phyloP scores from a whole-genome alignment of 768 basidiomycete genomes.

The Boletellus ananiceps region DNA sequence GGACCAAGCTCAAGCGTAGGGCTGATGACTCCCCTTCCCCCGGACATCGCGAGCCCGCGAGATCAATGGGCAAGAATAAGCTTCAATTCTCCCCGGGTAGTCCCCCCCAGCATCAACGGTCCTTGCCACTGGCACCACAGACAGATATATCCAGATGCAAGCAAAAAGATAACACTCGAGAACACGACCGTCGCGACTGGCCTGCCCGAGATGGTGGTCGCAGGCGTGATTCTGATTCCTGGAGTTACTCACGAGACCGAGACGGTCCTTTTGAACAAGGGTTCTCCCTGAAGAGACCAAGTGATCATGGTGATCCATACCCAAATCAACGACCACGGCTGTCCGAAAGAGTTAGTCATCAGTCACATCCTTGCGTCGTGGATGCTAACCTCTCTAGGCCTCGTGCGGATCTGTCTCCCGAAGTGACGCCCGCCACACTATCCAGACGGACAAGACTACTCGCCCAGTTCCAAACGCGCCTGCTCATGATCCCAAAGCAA shows the following conservation, averaged over 20 bases:
- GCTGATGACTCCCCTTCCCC: slow-evolving; percentile 16
- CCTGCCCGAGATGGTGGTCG: slow-evolving; percentile 18
- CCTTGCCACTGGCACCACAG: slow-evolving; percentile 41
- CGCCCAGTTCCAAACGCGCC: neutral
- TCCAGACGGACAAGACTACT: slow-evolving; percentile 7
- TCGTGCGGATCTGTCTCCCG: slow-evolving; percentile 7
- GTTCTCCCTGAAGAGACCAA: slow-evolving; percentile 23
- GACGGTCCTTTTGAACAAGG: slow-evolving; percentile 11
- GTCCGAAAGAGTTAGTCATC: slow-evolving; percentile 25
- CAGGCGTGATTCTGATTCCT: slow-evolving; percentile 22
- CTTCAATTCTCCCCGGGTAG: slow-evolving; percentile 17
- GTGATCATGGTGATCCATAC: slow-evolving; percentile 22
- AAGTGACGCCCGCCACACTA: neutral
- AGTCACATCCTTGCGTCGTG: neutral
- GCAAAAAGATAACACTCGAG: slow-evolving; percentile 21
- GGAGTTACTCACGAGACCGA: slow-evolving; percentile 20
- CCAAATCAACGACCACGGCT: slow-evolving; percentile 26
- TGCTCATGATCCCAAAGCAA: slow-evolving; percentile 5
- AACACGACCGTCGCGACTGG: slow-evolving; percentile 21
- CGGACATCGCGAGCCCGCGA: slow-evolving; percentile 18
- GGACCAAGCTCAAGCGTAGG: slow-evolving; percentile 27
- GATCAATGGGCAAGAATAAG: slow-evolving; percentile 23
- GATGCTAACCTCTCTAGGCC: slow-evolving; percentile 17
- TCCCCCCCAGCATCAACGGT: slow-evolving; percentile 18
- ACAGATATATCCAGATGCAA: slow-evolving; percentile 39